Percentiles rank a stretch among this genome's conserved stretches.
phyloP scores from a whole-genome alignment of 306 rosid genomes.

The Vachellia pachyceras region DNA sequence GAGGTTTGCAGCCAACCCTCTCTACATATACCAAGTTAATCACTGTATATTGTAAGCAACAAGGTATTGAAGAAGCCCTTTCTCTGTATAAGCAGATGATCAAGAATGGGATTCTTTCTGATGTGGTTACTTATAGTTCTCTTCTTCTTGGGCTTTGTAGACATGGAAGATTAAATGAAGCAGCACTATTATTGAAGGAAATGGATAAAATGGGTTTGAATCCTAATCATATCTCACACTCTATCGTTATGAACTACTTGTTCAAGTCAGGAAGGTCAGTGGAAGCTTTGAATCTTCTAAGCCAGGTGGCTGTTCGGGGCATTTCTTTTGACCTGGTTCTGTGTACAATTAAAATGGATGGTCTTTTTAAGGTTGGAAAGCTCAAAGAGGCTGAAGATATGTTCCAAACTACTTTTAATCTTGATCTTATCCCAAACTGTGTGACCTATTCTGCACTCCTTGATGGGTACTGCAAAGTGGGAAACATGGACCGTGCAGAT shows the following conservation, averaged over 20 bases:
- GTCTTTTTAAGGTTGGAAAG: constrained; percentile 78
- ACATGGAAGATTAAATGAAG: constrained; percentile 75
- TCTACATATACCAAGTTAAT: constrained; percentile 67
- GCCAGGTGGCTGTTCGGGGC: constrained; percentile 85
- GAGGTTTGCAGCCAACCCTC: constrained; percentile 60
- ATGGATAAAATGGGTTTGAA: constrained; percentile 73
- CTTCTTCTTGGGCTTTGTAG: constrained; percentile 78
- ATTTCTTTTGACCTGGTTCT: constrained; percentile 65
- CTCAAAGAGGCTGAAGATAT: constrained; percentile 61
- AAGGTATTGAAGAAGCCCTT: constrained; percentile 64
- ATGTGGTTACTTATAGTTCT: constrained; percentile 70
- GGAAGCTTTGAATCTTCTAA: constrained; percentile 70
- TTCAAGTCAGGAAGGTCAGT: constrained; percentile 62
- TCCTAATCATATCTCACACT: constrained; percentile 76
- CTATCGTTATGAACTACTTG: constrained; percentile 64
- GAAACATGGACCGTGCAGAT: constrained; percentile 70
- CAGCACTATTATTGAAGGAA: constrained; percentile 67
- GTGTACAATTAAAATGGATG: constrained; percentile 73
- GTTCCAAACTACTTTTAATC: constrained; percentile 57
- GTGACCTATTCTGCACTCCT: constrained; percentile 75
- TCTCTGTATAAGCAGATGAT: constrained; percentile 79
- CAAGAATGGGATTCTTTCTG: constrained; percentile 65
- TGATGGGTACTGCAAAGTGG: constrained; percentile 74
- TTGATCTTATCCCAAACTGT: constrained; percentile 66
- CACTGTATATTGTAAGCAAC: constrained; percentile 58